Base-by-base conservation (phyloP, 2,329 filamentous ascomycete genomes). In the Cordyceps cateniannulata region DNA sequence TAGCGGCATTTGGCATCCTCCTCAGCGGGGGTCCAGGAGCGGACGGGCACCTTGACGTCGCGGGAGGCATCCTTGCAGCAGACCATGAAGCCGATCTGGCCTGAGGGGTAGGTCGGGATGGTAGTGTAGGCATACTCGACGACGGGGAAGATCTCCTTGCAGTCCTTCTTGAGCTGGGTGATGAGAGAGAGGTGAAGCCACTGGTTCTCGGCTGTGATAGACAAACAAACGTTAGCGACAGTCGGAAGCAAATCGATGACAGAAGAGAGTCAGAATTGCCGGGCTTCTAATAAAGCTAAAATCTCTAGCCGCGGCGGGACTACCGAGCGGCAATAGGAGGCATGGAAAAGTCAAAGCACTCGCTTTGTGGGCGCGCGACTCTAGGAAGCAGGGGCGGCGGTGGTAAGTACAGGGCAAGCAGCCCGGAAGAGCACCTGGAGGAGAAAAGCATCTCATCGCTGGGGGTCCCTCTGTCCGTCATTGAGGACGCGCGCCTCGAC, bases 51-150 rank as follows among this genome's bases (percentile, higher is more conserved):
- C 76, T 85, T 91, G 73, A 98, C 84, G 78, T 99, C 85, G 75
- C 87, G 85, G 73, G 78, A 86, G 74, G 86, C 81, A 74, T 98
- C 93, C 86, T 99, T 98, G 88, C 84, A 90, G 87, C 95, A 98
- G 73, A 99, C 91, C 93, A 99, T 97, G 88, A 99, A 99, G 74
- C 95, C 95, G 72, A 99, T 99, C 82, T 99, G 95, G 74, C 95
- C 95, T 61, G 91, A 96, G 67, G 95, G 95, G 83, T 99, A 99
- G 73, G 95, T 99, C 63, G 95, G 95, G 77, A 99, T 99, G 71
- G 93, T 98, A 72, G 93, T 98, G 85, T 97, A 99, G 70, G 90
- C 95, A 81, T 98, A 99, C 81, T 99, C 95, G 76, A 90, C 95
- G 65, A 91, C 90, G 66, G 95, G 93, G 88, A 99, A 99, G 77